phyloP scores from a whole-genome alignment of 345 rosid genomes.

The Pugionium dolabratum region DNA sequence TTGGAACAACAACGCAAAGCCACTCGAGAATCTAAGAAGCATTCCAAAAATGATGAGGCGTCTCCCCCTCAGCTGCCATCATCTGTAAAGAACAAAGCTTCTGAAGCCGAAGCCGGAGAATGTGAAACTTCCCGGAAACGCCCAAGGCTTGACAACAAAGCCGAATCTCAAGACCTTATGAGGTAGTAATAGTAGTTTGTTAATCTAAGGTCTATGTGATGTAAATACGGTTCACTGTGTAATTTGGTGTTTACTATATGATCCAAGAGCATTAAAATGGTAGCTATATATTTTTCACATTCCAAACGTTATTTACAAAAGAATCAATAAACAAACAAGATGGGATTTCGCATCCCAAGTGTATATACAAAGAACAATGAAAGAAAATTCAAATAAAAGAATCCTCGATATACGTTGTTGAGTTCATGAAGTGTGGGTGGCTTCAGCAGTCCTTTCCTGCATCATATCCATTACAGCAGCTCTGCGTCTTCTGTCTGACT shows the following conservation, averaged over 20 bases:
- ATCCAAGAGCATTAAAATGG: not conserved
- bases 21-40: conserved; percentile 25
- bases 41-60: not conserved
- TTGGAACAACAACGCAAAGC: conserved; percentile 68
- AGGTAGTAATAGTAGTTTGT: not conserved
- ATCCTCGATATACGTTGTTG: conserved; percentile 10
- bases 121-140: conserved; percentile 39
- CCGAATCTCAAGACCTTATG: not conserved
- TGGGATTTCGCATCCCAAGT: not conserved
- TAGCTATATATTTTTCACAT: too few species aligned
- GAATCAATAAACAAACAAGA: conserved; percentile 21
- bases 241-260: conserved; percentile 14
- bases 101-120: conserved; percentile 23
- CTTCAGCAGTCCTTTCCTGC: conserved; percentile 89
- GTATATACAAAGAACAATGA: conserved; percentile 3
- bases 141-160: conserved; percentile 23
- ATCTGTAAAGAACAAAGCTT: conserved; percentile 38
- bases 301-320: conserved; percentile 14
- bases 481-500: conserved; percentile 79
- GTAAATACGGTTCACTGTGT: not conserved
- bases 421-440: conserved; percentile 52
- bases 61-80: conserved; percentile 20
- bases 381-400: not conserved
- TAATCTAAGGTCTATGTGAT: conserved; percentile 2
- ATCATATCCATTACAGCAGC: conserved; percentile 98